Evolutionary conservation across 805 yeast species (phyloP).

Genomic region (Tetrapisispora namnaoensis): DNA sequence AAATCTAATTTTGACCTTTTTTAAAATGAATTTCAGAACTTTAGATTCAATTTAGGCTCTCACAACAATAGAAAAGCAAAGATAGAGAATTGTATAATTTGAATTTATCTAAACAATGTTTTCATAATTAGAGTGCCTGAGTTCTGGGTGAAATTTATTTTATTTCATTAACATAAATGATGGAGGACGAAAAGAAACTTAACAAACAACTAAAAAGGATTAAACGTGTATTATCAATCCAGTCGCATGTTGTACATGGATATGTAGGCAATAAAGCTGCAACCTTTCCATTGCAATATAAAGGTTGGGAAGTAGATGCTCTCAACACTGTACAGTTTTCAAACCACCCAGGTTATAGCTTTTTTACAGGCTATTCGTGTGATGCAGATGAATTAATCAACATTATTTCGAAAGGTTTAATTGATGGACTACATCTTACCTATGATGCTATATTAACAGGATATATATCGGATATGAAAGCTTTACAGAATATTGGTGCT

Average conservation of each 20-base stretch:
- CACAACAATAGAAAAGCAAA: no score
- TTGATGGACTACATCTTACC: slow-evolving; percentile 33
- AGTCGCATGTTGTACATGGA: slow-evolving; percentile 92
- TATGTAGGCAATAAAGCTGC: slow-evolving; percentile 91
- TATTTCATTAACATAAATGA: no score
- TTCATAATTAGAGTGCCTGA: no score
- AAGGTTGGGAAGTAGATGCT: slow-evolving; percentile 89
- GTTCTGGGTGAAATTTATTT: no score
- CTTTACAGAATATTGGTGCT: slow-evolving; percentile 40
- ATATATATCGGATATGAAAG: slow-evolving; percentile 57
- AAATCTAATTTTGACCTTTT: no score
- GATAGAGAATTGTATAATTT: no score
- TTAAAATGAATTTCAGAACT: no score
- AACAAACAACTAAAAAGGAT: neutral
- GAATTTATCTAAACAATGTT: no score
- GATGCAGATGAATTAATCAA: slow-evolving; percentile 37
- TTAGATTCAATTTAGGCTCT: no score
- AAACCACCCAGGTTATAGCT: slow-evolving; percentile 85
- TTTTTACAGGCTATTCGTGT: slow-evolving; percentile 49
- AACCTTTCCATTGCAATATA: slow-evolving; percentile 75
- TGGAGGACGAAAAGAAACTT: no score
- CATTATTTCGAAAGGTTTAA: slow-evolving; percentile 45
- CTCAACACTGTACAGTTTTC: slow-evolving; percentile 83
- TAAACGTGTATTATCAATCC: slow-evolving; percentile 41
- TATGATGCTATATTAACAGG: slow-evolving; percentile 74